Conservation (phyloP, 2,329 filamentous ascomycete species). For the Trichoderma polysporum region DNA sequence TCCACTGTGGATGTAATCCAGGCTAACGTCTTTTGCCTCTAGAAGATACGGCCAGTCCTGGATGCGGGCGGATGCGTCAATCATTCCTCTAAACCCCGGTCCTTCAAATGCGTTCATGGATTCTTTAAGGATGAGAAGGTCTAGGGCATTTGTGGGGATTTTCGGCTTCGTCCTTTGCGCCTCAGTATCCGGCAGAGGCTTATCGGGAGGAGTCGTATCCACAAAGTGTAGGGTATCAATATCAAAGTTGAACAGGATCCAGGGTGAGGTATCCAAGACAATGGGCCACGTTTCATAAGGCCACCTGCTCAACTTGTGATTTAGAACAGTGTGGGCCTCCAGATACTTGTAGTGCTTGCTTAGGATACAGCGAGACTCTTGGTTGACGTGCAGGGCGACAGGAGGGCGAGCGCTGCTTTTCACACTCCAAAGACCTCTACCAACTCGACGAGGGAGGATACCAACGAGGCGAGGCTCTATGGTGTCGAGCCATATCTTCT, state of each 20-base stretch:
- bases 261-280: not conserved
- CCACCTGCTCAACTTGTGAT: not conserved
- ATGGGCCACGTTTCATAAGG: not conserved
- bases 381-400: not conserved
- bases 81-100: not conserved
- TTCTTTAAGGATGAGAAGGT: constrained; percentile 11
- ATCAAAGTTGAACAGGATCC: constrained; percentile 16
- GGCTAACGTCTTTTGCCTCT: not conserved
- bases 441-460: not conserved
- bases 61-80: not conserved
- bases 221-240: constrained; percentile 15
- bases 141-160: not conserved
- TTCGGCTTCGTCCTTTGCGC: not conserved
- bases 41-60: constrained; percentile 11
- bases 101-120: not conserved
- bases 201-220: constrained; percentile 4
- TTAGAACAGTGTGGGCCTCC: not conserved
- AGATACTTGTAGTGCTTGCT: not conserved
- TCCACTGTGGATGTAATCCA: not conserved
- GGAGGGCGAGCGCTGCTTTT: not conserved
- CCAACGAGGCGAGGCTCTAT: constrained; percentile 11
- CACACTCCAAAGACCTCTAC: not conserved
- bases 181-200: not conserved
- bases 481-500: constrained; percentile 14
- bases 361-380: not conserved